phyloP scores from a whole-genome alignment of 768 basidiomycete genomes.

The Boletus sp. region DNA sequence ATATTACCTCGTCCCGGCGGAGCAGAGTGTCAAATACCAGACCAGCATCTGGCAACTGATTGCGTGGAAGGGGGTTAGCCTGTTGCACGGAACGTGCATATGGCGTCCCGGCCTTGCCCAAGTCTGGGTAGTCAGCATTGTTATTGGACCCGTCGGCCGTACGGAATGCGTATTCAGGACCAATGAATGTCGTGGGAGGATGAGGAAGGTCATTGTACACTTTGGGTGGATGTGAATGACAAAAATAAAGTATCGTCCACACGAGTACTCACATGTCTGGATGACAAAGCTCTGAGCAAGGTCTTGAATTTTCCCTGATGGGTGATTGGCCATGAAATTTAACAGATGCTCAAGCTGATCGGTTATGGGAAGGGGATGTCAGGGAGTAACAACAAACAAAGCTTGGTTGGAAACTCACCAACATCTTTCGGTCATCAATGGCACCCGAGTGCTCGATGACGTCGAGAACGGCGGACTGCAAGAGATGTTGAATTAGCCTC shows the following conservation, averaged over 20 bases:
- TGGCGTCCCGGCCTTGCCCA: constrained; percentile 76
- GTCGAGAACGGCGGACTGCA: constrained; percentile 61
- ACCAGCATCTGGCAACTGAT: constrained; percentile 75
- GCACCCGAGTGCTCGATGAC: constrained; percentile 53
- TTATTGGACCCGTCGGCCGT: constrained; percentile 76
- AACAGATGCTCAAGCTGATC: constrained; percentile 69
- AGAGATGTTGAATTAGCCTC: not conserved
- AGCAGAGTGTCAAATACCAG: constrained; percentile 79
- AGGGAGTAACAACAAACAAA: not conserved
- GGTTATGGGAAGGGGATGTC: not conserved
- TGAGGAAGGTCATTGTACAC: constrained; percentile 83
- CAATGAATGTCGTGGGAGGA: constrained; percentile 68
- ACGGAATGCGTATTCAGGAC: constrained; percentile 62
- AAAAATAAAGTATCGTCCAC: not conserved
- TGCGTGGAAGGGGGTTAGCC: constrained; percentile 55
- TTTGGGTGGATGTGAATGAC: constrained; percentile 23
- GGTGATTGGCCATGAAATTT: constrained; percentile 57
- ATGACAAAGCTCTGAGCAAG: constrained; percentile 39
- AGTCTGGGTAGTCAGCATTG: constrained; percentile 61
- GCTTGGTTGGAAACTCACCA: constrained; percentile 43
- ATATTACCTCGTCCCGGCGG: constrained; percentile 59
- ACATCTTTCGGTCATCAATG: constrained; percentile 74
- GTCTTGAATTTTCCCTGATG: constrained; percentile 44
- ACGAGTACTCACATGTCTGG: constrained; percentile 49
- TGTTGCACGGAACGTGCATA: constrained; percentile 85